Evolutionary conservation across 805 yeast species (phyloP), one percentile per base, ranked within the genome.

Genomic region (Candida awuae): DNA sequence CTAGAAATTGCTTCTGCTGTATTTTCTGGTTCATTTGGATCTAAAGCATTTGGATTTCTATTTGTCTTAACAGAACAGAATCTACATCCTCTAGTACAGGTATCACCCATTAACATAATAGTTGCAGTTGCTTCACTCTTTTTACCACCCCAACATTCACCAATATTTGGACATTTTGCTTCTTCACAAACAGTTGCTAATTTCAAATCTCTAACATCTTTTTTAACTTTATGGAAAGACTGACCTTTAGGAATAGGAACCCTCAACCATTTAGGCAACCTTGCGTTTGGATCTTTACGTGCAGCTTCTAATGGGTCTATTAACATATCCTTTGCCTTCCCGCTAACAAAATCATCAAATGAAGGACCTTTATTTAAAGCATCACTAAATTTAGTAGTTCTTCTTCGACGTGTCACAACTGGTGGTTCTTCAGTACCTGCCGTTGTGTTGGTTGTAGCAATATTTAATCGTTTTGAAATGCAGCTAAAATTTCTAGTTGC

Each of bases 71-170:
- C 98, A 1, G 95, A 84, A 60, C 99, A 92, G 64, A 92, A 92
- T 47, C 99, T 71, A 59, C 99, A 92, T n/a, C 99, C 99, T 64
- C 99, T 73, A 1, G 99, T 92, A 64, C 99, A 92, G 1, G 98
- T 92, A 54, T 92, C 99, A 45, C 99, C 99, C 73, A 92, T 71
- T 42, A 92, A 68, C 99, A 92, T 92, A 51, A 92, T 92, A 2
- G 99, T 92, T 6, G 95, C 95, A 7, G 96, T 86, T 4, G 98
- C 97, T 47, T 86, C 90, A 6, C 90, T 76, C 59, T 88, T 81
- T 53, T 80, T 76, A 22, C 98, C 98, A 40, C 98, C 97, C 99
- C 99, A 92, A 63, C 99, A 92, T 60, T 92, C 99, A 37, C 97
- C 96, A 46, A 92, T 92, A 59, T 92, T 92, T n/a, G 99, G 99